These are phyloP conservation scores for Cymbopogon citratus DNA, from an alignment of 176 grass and related monocot genomes.

Conservation along the genomic window DNA sequence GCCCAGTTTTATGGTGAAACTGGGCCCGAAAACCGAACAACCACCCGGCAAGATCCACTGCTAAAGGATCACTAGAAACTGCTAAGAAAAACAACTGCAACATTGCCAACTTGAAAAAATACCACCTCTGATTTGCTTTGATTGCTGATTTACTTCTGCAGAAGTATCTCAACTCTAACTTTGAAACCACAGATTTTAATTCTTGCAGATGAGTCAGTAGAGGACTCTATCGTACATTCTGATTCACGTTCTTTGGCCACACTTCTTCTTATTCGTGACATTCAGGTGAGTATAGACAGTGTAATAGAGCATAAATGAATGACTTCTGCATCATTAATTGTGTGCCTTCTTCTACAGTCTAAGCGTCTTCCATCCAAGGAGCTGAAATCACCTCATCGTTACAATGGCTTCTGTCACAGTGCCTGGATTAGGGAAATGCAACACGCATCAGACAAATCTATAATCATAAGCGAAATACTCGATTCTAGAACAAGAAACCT, in stretches of 20 bases:
- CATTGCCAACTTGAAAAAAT: neutral
- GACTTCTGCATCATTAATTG: conserved; percentile 17
- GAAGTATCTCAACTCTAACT: conserved; percentile 38
- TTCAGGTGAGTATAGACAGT: conserved; percentile 52
- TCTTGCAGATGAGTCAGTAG: conserved; percentile 95
- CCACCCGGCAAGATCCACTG: neutral
- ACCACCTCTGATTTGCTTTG: neutral
- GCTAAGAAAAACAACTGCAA: neutral
- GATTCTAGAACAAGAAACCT: conserved; percentile 97
- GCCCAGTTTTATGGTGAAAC: neutral
- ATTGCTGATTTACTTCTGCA: neutral
- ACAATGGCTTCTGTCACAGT: conserved; percentile 57
- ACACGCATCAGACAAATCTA: conserved; percentile 95
- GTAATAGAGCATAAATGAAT: conserved; percentile 1
- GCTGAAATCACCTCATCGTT: conserved; percentile 58
- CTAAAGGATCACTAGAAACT: neutral
- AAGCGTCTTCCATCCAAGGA: conserved; percentile 87
- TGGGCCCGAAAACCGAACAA: neutral
- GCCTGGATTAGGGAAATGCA: conserved; percentile 98
- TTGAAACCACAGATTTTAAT: conserved; percentile 94
- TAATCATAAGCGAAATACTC: conserved; percentile 95
- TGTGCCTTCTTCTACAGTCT: conserved; percentile 52
- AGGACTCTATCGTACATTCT: conserved; percentile 96
- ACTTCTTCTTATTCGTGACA: conserved; percentile 91
- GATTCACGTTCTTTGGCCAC: conserved; percentile 97